These are phyloP conservation scores for Vanrija sp. DNA, from an alignment of 1,284 basidiomycete species.

Conservation along the genomic window DNA sequence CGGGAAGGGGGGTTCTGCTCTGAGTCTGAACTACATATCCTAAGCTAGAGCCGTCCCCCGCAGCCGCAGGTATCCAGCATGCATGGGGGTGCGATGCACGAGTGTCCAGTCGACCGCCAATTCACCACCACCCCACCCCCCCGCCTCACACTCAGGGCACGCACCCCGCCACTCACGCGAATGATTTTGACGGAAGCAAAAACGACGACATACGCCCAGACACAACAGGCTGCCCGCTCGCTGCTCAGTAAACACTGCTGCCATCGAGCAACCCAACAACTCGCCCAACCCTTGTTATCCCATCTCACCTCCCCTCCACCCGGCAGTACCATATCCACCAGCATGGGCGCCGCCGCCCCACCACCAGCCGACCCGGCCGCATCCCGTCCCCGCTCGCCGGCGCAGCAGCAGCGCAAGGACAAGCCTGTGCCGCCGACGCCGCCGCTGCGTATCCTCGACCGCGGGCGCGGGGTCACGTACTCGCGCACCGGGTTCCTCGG, in stretches of 20 bases:
- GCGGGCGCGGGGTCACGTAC: slow-evolving; percentile 58
- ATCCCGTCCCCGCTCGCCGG: no score
- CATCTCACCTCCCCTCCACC: not conserved
- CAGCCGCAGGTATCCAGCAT: no score
- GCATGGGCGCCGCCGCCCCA: no score
- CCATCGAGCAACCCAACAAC: not conserved
- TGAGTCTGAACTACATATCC: no score
- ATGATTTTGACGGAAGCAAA: slow-evolving; percentile 3
- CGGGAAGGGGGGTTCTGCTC: no score
- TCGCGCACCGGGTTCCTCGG: slow-evolving; percentile 74
- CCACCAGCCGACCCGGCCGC: not conserved
- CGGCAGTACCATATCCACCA: not conserved
- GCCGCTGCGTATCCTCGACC: slow-evolving; percentile 70
- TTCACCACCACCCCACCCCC: not conserved
- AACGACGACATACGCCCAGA: not conserved
- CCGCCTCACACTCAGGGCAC: not conserved
- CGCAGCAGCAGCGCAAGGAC: slow-evolving; percentile 27
- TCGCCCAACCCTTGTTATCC: not conserved
- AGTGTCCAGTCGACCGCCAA: not conserved
- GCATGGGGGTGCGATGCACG: not conserved
- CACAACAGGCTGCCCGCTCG: not conserved
- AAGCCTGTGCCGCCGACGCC: slow-evolving; percentile 78
- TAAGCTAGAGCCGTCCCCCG: no score
- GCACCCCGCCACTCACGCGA: not conserved
- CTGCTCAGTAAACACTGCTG: not conserved